Conservation (phyloP, 371 early-diverging fungal species). For the Mortierella sp. region DNA sequence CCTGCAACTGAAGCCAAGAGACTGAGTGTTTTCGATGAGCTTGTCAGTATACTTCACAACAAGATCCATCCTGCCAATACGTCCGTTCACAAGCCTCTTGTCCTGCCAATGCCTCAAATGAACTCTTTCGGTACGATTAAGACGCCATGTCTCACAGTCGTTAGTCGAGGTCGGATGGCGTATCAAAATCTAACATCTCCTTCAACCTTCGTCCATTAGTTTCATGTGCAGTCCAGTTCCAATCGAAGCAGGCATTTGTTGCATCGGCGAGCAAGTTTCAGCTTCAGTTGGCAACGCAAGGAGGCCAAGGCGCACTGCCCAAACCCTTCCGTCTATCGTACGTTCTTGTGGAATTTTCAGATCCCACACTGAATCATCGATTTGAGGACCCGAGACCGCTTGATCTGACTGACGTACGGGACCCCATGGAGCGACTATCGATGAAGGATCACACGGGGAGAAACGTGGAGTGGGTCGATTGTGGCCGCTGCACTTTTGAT, state of each 20-base stretch:
- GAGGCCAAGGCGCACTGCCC: conserved; percentile 58
- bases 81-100: conserved; percentile 49
- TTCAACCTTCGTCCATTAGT: conserved; percentile 19
- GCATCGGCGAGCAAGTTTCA: conserved; percentile 49
- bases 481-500: conserved; percentile 57
- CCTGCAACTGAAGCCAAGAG: conserved; percentile 41
- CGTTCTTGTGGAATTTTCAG: conserved; percentile 70
- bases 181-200: not conserved
- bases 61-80: conserved; percentile 39
- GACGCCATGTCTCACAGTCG: not conserved
- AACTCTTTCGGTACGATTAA: conserved; percentile 69
- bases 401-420: conserved; percentile 8
- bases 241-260: conserved; percentile 42
- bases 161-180: not conserved
- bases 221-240: conserved; percentile 66
- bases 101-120: conserved; percentile 80
- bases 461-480: conserved; percentile 54
- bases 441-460: conserved; percentile 48
- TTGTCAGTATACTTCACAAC: conserved; percentile 57
- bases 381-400: conserved; percentile 54
- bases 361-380: conserved; percentile 55
- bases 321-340: conserved; percentile 59
- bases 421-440: not conserved
- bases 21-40: conserved; percentile 54
- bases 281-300: conserved; percentile 36